Evolutionary conservation across 2,329 filamentous ascomycete species (phyloP).

Genomic region (Penicillium sp.): DNA sequence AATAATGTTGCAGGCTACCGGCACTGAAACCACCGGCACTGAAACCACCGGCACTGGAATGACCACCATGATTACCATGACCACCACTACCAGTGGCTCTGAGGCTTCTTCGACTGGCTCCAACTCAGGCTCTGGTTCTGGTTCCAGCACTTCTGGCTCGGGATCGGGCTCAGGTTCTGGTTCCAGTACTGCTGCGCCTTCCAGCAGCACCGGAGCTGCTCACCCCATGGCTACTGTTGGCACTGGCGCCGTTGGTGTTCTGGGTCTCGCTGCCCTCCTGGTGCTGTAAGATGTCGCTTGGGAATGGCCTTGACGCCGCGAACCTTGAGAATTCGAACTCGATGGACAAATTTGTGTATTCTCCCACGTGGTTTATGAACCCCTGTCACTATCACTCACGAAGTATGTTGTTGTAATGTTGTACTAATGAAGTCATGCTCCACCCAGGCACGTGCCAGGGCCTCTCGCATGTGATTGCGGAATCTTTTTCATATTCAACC

Average conservation of each 20-base stretch:
- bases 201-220: conserved; percentile 26
- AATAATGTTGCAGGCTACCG: conserved; percentile 7
- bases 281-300: conserved; percentile 36
- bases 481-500: no score
- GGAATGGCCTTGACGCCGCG: not conserved
- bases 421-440: conserved; percentile 21
- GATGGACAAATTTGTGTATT: not conserved
- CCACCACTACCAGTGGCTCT: conserved; percentile 26
- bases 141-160: conserved; percentile 20
- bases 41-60: conserved; percentile 16
- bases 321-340: not conserved
- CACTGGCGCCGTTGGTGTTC: conserved; percentile 39
- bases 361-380: conserved; percentile 18
- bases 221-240: conserved; percentile 34
- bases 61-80: conserved; percentile 28
- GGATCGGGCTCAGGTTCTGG: conserved; percentile 13
- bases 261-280: conserved; percentile 47
- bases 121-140: conserved; percentile 16
- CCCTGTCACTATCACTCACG: conserved; percentile 1
- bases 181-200: conserved; percentile 15
- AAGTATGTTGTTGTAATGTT: conserved; percentile 16
- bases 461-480: conserved; percentile 17
- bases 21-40: conserved; percentile 16
- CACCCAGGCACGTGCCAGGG: conserved; percentile 9
- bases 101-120: conserved; percentile 25